These are phyloP conservation scores for Epichloe festucae DNA, from an alignment of 2,329 filamentous ascomycete species.

Conservation along the genomic window DNA sequence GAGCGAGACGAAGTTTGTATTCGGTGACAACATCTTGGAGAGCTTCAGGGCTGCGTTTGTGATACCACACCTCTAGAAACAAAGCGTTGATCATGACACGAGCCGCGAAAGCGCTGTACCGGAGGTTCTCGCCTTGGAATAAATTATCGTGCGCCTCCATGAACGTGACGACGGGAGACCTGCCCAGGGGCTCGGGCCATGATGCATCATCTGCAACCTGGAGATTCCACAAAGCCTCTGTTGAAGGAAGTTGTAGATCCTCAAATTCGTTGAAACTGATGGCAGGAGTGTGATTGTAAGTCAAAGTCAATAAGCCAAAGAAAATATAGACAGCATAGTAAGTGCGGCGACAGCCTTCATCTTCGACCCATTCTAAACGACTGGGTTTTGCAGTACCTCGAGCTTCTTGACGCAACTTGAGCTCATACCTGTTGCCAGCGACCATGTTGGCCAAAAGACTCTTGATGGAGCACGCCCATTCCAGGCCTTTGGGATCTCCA, in stretches of 20 bases:
- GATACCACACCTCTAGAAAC: conserved; percentile 97
- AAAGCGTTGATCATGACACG: conserved; percentile 98
- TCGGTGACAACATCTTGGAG: conserved; percentile 95
- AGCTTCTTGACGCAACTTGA: conserved; percentile 84
- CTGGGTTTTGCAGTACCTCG: conserved; percentile 64
- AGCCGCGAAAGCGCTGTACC: conserved; percentile 93
- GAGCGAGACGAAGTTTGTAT: conserved; percentile 87
- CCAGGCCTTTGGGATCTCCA: conserved; percentile 89
- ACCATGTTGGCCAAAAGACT: conserved; percentile 98
- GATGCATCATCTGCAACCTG: conserved; percentile 61
- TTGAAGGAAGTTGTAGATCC: conserved; percentile 79
- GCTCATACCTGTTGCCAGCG: conserved; percentile 87
- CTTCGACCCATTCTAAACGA: conserved; percentile 87
- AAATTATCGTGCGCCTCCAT: conserved; percentile 89
- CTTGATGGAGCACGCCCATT: conserved; percentile 99
- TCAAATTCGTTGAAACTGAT: conserved; percentile 99
- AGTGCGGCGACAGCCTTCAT: conserved; percentile 89
- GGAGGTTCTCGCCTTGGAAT: conserved; percentile 81
- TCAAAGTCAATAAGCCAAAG: conserved; percentile 87
- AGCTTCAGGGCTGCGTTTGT: conserved; percentile 96
- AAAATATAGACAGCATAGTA: conserved; percentile 99
- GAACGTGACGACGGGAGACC: conserved; percentile 68
- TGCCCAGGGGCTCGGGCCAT: conserved; percentile 71
- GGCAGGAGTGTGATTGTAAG: conserved; percentile 94
- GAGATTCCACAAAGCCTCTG: conserved; percentile 88